Conservation (phyloP, 140 eudicot genomes). For the Flaveria floridana region DNA sequence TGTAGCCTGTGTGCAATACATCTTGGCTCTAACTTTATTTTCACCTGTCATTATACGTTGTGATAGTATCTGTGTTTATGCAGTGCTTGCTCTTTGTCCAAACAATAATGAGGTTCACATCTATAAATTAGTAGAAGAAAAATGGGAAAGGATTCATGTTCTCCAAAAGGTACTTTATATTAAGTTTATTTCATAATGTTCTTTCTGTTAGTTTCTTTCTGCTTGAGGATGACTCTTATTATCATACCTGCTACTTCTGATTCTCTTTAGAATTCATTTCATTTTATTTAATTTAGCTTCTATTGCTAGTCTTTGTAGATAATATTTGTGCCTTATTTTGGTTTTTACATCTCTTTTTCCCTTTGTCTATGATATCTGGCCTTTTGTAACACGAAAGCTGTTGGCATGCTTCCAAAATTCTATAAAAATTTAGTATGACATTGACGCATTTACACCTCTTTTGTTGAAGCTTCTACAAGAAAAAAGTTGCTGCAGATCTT, state of each 20-base stretch:
- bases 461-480: background rate
- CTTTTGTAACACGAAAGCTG: conserved; percentile 4
- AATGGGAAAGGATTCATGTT: conserved; percentile 89
- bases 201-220: conserved; percentile 10
- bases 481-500: background rate
- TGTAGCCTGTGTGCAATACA: conserved; percentile 15
- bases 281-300: conserved; percentile 10
- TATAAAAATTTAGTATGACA: background rate
- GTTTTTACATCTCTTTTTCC: background rate
- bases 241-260: background rate
- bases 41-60: conserved; percentile 11
- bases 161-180: conserved; percentile 74
- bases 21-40: conserved; percentile 1
- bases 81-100: conserved; percentile 97
- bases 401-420: conserved; percentile 4
- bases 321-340: background rate
- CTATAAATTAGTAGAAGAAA: conserved; percentile 52
- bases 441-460: background rate
- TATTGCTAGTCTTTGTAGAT: conserved; percentile 10
- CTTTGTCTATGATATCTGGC: conserved; percentile 17
- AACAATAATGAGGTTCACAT: conserved; percentile 90
- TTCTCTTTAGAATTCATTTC: conserved; percentile 11
- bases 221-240: conserved; percentile 10
- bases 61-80: conserved; percentile 29
- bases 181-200: background rate